Base-by-base conservation (phyloP, 805 yeast genomes). In the Wickerhamomyces pijperi region DNA sequence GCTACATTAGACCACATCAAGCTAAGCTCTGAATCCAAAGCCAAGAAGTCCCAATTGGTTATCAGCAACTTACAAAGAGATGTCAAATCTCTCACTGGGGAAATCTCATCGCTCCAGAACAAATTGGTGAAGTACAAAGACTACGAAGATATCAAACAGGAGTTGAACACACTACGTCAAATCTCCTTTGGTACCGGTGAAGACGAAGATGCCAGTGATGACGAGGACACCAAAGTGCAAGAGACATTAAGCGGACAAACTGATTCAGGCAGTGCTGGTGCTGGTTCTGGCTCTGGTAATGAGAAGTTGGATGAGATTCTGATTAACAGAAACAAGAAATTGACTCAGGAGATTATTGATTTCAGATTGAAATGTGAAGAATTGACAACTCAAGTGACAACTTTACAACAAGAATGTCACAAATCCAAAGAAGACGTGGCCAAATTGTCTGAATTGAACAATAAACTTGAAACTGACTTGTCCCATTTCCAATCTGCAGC, bases 121-220 rank as follows among this genome's bases (percentile, higher is more conserved):
- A 70, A 72, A 40, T 53, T 81, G 34, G 61, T 62, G 3, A 56
- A 63, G 25, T 73, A 76, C 38, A 60, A 68, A 2, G 95, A 87
- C 54, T 87, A 88, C 57, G 87, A 82, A 38, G 87, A 84, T 44
- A 55, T 87, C 36, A 86, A 85, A 55, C 72, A 74, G 37, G 96
- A 88, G 51, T 63, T 88, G 46, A 72, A 70, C 16, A 72, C 86
- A 19, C 56, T 87, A 43, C 76, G 81, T 53, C 78, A 79, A 45
- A 78, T 86, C 31, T 85, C 83, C 50, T 82, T 86, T 59, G 88
- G 88, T 46, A 64, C 60, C 14, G 64, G 55, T 3, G 65, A 60
- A 20, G 60, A 50, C 21, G 61, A 52, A 9, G 57, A 50, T 6
- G 58, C 46, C 16, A 43, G 46, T 11, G 54, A 51, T 12, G 55